These are phyloP conservation scores for Apiospora hydei DNA, from an alignment of 2,329 filamentous ascomycete species.

Conservation along the genomic window DNA sequence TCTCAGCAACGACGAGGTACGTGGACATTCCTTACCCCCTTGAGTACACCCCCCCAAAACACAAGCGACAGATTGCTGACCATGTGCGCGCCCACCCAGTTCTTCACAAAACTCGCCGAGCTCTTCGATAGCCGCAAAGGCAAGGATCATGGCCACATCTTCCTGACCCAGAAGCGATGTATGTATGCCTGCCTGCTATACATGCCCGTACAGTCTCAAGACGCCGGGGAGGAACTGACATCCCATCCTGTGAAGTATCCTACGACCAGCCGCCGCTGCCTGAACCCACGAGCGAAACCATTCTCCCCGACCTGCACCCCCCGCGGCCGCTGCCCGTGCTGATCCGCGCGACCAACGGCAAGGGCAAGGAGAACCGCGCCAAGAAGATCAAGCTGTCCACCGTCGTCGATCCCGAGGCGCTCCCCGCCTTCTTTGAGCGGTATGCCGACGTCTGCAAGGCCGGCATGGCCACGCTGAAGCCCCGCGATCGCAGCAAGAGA, in stretches of 20 bases:
- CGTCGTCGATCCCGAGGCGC: slow-evolving; percentile 75
- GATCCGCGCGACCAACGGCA: slow-evolving; percentile 85
- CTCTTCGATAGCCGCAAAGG: slow-evolving; percentile 73
- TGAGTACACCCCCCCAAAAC: neutral
- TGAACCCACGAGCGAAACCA: slow-evolving; percentile 53
- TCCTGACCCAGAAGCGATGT: slow-evolving; percentile 80
- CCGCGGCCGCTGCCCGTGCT: slow-evolving; percentile 73
- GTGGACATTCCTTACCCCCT: neutral
- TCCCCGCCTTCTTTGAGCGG: slow-evolving; percentile 81
- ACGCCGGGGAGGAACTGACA: slow-evolving; percentile 3
- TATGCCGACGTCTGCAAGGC: slow-evolving; percentile 93
- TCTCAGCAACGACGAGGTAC: slow-evolving; percentile 68
- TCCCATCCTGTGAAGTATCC: slow-evolving; percentile 46
- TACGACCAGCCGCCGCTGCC: slow-evolving; percentile 51
- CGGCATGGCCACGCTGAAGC: slow-evolving; percentile 90
- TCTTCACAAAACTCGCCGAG: slow-evolving; percentile 72
- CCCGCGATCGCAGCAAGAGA: slow-evolving; percentile 88
- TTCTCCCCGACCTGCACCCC: slow-evolving; percentile 67
- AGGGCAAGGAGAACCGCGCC: slow-evolving; percentile 62
- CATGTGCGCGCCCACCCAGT: slow-evolving; percentile 60
- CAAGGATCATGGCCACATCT: slow-evolving; percentile 76
- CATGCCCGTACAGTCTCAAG: neutral
- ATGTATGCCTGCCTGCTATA: slow-evolving; percentile 40
- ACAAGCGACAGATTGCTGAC: slow-evolving; percentile 1
- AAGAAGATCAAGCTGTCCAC: slow-evolving; percentile 81